These are phyloP conservation scores for Farysia itapuensis DNA, from an alignment of 1,284 basidiomycete species.

Conservation along the genomic window DNA sequence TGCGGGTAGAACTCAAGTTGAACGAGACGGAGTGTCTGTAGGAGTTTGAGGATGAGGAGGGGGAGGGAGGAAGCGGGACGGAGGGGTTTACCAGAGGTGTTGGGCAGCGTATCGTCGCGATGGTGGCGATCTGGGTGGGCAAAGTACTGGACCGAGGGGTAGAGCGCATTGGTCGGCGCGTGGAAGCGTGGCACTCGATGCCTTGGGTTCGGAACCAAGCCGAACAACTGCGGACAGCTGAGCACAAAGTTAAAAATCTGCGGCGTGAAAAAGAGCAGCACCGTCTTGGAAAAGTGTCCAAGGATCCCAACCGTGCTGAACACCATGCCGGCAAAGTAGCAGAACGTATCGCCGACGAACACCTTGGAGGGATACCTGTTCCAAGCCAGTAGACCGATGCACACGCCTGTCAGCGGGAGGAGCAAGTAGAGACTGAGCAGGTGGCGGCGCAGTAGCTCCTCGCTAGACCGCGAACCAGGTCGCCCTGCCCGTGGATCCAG, in stretches of 20 bases:
- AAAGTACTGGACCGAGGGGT: conserved; percentile 44
- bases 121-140: neutral
- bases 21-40: conserved; percentile 23
- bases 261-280: conserved; percentile 93
- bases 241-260: conserved; percentile 97
- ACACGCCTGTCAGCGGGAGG: conserved; percentile 88
- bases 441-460: conserved; percentile 83
- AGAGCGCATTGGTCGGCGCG: conserved; percentile 9
- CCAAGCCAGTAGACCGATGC: conserved; percentile 69
- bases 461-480: conserved; percentile 28
- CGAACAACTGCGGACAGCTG: conserved; percentile 92
- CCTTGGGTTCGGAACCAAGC: conserved; percentile 86
- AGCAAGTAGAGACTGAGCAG: conserved; percentile 95
- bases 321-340: conserved; percentile 78
- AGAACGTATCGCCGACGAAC: conserved; percentile 96
- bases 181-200: conserved; percentile 77
- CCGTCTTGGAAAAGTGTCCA: conserved; percentile 94
- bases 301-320: conserved; percentile 51
- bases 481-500: conserved; percentile 41
- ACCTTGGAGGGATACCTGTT: conserved; percentile 78
- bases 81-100: conserved; percentile 5
- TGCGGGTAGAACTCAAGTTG: conserved; percentile 20
- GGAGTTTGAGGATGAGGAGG: conserved; percentile 9
- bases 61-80: conserved; percentile 7
- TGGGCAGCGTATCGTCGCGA: neutral